A percentile compares a stretch with the other conserved stretches of the same genome.
phyloP scores from a whole-genome alignment of 257 asterid species.

The Nicotiana benthamiana region DNA sequence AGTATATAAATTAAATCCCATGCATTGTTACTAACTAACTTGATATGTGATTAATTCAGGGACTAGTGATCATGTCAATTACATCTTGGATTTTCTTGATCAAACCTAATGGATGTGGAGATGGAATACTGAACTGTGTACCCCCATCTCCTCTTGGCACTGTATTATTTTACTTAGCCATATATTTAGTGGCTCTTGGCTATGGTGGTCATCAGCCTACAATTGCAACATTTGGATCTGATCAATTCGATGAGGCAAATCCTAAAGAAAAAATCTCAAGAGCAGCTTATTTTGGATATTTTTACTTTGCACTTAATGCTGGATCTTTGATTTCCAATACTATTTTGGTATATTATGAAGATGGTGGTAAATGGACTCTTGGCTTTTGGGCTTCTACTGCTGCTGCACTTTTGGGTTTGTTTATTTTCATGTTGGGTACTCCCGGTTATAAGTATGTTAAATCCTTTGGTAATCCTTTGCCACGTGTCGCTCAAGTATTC shows the following conservation, averaged over 20 bases:
- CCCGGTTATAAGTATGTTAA: conserved; percentile 35
- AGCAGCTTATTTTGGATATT: conserved; percentile 47
- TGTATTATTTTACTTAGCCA: conserved; percentile 43
- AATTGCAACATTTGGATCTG: conserved; percentile 71
- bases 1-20: background rate
- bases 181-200: conserved; percentile 69
- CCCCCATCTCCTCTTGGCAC: conserved; percentile 19
- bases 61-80: conserved; percentile 48
- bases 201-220: conserved; percentile 90
- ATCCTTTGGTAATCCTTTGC: conserved; percentile 63
- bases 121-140: conserved; percentile 20
- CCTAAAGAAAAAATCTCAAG: conserved; percentile 26
- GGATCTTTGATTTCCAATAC: conserved; percentile 75
- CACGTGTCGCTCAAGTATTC: conserved; percentile 56
- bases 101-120: conserved; percentile 65
- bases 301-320: conserved; percentile 61
- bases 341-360: conserved; percentile 60
- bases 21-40: background rate
- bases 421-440: conserved; percentile 35
- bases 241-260: conserved; percentile 47
- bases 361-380: conserved; percentile 54
- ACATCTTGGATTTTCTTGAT: conserved; percentile 48
- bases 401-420: conserved; percentile 38
- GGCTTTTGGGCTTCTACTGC: conserved; percentile 63
- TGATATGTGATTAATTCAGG: conserved; percentile 27